Base-by-base conservation (phyloP, 2,329 filamentous ascomycete genomes). In the Arthrobotrys iridis region DNA sequence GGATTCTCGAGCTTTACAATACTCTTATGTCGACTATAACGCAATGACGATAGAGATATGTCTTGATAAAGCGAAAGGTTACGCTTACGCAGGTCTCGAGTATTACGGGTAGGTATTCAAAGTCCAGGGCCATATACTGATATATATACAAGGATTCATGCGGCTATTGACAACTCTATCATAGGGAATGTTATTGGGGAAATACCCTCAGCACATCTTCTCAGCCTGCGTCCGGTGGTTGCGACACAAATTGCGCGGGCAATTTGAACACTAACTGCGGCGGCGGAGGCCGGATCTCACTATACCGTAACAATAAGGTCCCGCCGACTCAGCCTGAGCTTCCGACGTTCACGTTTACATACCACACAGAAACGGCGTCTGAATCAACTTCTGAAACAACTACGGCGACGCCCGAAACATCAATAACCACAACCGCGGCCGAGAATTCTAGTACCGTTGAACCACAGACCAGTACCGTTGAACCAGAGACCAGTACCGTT, bases 111-210 rank as follows among this genome's bases (percentile, higher is more conserved):
- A 48, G 8, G 5, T 24, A 22, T n/a, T n/a, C n/a, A n/a, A n/a
- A n/a, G n/a, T n/a, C n/a, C n/a, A n/a, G n/a, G n/a, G n/a, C n/a
- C n/a, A n/a, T n/a, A n/a, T n/a, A n/a, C n/a, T n/a, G n/a, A n/a
- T n/a, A n/a, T n/a, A n/a, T n/a, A n/a, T n/a, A n/a, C n/a, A n/a
- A n/a, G n/a, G n/a, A n/a, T n/a, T n/a, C n/a, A n/a, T n/a, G n/a
- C n/a, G n/a, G n/a, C n/a, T n/a, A n/a, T n/a, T n/a, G n/a, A n/a
- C n/a, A n/a, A n/a, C n/a, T n/a, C 11, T 48, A 7, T 10, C 20
- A n/a, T 15, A 48, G 50, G 2, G 55, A 59, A 20, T 59, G 55
- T 43, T 43, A 59, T 43, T 59, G 33, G 33, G 55, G 55, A 24
- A 59, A 59, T n/a, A 26, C 55, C 11, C 35, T 59, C 3, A 20